Base-by-base conservation (phyloP, 805 yeast genomes). In the Lipomyces yamanashiensis region DNA sequence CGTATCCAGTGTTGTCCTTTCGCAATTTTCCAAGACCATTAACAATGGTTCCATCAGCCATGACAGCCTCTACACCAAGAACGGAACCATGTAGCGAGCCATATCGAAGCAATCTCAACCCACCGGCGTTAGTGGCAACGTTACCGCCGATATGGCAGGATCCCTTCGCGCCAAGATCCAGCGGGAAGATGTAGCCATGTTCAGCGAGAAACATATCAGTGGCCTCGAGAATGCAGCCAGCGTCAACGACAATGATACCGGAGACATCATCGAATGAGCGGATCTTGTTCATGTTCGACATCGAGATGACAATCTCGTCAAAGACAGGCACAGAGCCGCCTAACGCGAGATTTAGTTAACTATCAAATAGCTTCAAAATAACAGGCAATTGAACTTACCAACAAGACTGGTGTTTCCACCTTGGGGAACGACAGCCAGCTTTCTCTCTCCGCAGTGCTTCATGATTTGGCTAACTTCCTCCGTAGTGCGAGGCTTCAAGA, bases 401-500 rank as follows among this genome's bases (percentile, higher is more conserved):
- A 92, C 98, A 52, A 92, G 82, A 34, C 97, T 97, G 0, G 98
- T 93, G 77, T 93, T 92, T 70, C 98, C 98, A 74, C 98, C 97
- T 78, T 93, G 98, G 15, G 98, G 98, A 9, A 91, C 96, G 54
- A 92, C 85, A 0, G 98, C 97, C 36, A 92, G 76, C 64, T 82
- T 84, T 54, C 85, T 77, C 37, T 87, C 89, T 73, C 89, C 88
- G 79, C 97, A 90, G 77, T 91, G 88, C 74, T 85, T 85, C 73
- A 93, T 73, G 66, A 93, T 90, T 70, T 85, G 73, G 1, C 92
- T 81, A 17, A 93, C 87, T 75, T 92, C 92, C 66, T 87, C 85
- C 1, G 90, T 85, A 13, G 89, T 83, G 71, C 86, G 88, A 43
- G 98, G 98, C 75, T 88, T 90, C 68, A 92, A 80, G 1, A 91